Evolutionary conservation across 441 rosid species (phyloP).

Genomic region (Codiaeum variegatum): DNA sequence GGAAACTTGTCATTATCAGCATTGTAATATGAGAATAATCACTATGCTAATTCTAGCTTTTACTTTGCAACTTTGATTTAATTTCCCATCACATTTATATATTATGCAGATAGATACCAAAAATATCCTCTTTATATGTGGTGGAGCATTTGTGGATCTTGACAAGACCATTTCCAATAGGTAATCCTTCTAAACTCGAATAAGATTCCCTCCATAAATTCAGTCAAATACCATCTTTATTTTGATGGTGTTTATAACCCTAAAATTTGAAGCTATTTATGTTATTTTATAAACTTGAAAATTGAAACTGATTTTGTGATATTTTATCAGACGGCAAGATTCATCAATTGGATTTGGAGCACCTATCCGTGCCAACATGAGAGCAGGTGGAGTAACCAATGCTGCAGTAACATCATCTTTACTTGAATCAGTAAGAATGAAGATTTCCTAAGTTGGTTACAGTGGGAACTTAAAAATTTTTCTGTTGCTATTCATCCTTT

Average conservation of each 20-base stretch:
- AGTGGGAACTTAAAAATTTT: neutral
- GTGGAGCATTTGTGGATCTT: slow-evolving; percentile 93
- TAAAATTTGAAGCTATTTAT: slow-evolving; percentile 10
- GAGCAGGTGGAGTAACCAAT: slow-evolving; percentile 59
- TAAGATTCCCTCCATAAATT: slow-evolving; percentile 3
- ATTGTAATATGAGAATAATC: neutral
- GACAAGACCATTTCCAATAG: slow-evolving; percentile 93
- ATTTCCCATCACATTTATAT: neutral
- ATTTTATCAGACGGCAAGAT: slow-evolving; percentile 68
- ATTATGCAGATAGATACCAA: slow-evolving; percentile 76
- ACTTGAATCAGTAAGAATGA: slow-evolving; percentile 70
- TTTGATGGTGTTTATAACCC: slow-evolving; percentile 20
- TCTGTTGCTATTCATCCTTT: neutral
- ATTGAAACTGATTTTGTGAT: slow-evolving; percentile 5
- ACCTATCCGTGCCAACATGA: slow-evolving; percentile 94
- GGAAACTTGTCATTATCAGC: neutral
- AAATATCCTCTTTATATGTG: slow-evolving; percentile 89
- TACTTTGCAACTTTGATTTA: neutral
- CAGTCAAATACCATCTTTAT: slow-evolving; percentile 5
- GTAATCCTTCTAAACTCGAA: slow-evolving; percentile 31
- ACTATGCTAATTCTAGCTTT: neutral
- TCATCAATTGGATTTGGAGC: slow-evolving; percentile 97
- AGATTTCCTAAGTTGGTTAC: slow-evolving; percentile 7
- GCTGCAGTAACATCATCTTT: slow-evolving; percentile 77
- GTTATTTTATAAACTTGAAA: slow-evolving; percentile 20